These are phyloP conservation scores for Hyphopichia khmerensis DNA, from an alignment of 1,139 yeast genomes.

Conservation along the genomic window DNA sequence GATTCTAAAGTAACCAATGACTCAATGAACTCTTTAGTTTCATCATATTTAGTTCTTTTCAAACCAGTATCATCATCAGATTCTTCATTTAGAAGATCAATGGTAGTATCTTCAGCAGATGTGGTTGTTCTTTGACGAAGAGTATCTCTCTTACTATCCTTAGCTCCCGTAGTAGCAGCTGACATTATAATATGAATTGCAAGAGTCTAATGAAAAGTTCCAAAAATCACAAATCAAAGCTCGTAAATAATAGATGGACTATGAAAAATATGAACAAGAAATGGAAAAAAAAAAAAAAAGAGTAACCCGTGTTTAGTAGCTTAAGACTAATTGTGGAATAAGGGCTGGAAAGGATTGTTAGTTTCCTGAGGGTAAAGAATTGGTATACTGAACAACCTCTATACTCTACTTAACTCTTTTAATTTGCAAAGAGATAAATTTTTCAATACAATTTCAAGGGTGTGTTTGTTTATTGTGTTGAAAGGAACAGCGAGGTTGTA, in stretches of 20 bases:
- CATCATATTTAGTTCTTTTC: conserved; percentile 30
- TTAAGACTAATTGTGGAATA: not conserved
- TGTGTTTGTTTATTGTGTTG: not conserved
- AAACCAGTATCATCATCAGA: conserved; percentile 10
- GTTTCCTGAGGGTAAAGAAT: too few relatives aligned
- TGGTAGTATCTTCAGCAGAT: conserved; percentile 8
- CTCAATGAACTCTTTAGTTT: conserved; percentile 29
- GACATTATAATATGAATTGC: too few relatives aligned
- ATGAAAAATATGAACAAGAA: too few relatives aligned
- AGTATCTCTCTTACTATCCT: conserved; percentile 15
- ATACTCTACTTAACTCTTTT: not conserved
- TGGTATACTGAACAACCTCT: too few relatives aligned
- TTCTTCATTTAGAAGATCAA: not conserved
- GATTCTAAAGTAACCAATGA: conserved; percentile 33
- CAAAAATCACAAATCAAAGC: not conserved
- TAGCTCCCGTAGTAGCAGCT: conserved; percentile 20
- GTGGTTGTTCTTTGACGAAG: conserved; percentile 17
- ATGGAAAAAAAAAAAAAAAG: not conserved
- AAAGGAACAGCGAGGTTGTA: not conserved
- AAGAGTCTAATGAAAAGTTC: too few relatives aligned
- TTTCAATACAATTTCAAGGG: not conserved
- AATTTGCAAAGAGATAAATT: not conserved
- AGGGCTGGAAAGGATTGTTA: too few relatives aligned
- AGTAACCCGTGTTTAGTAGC: not conserved
- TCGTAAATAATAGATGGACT: not conserved